These are phyloP conservation scores for Calonectria hongkongensis DNA, from an alignment of 2,329 filamentous ascomycete genomes.

Conservation along the genomic window DNA sequence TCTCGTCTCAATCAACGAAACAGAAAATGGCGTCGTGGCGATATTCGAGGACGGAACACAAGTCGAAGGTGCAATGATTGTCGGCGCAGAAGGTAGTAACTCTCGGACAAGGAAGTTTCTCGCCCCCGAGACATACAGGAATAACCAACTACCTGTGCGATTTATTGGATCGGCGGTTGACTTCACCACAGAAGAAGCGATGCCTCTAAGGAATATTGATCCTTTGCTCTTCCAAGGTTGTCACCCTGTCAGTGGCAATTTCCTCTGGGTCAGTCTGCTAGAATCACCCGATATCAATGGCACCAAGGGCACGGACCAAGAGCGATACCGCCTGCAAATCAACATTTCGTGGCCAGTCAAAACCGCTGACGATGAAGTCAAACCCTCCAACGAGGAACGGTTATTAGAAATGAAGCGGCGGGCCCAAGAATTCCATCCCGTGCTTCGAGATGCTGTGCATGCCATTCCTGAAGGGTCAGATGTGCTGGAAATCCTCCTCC, in stretches of 20 bases:
- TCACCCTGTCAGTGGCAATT: constrained; percentile 70
- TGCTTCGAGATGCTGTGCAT: constrained; percentile 65
- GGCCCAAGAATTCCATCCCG: constrained; percentile 58
- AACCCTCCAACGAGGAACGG: constrained; percentile 55
- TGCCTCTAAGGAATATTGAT: constrained; percentile 67
- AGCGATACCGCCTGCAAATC: constrained; percentile 65
- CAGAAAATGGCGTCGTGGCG: constrained; percentile 51
- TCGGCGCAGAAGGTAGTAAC: constrained; percentile 65
- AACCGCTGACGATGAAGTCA: constrained; percentile 58
- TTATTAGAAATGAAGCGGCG: constrained; percentile 64
- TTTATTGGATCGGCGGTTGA: constrained; percentile 62
- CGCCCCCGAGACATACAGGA: constrained; percentile 56
- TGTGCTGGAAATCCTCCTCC: constrained; percentile 60
- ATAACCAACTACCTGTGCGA: constrained; percentile 60
- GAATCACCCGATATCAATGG: constrained; percentile 63
- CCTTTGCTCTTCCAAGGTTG: constrained; percentile 73
- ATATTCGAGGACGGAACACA: constrained; percentile 58
- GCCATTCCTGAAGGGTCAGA: constrained; percentile 64
- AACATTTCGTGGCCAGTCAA: constrained; percentile 67
- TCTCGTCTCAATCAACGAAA: constrained; percentile 53
- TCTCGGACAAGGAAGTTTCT: constrained; percentile 61
- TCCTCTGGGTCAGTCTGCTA: constrained; percentile 70
- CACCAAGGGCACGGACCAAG: constrained; percentile 55
- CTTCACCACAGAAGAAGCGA: constrained; percentile 61
- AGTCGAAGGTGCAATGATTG: constrained; percentile 58